These are phyloP conservation scores for Oropetium thomaeum DNA, from an alignment of 176 grass and related monocot genomes.

Conservation along the genomic window DNA sequence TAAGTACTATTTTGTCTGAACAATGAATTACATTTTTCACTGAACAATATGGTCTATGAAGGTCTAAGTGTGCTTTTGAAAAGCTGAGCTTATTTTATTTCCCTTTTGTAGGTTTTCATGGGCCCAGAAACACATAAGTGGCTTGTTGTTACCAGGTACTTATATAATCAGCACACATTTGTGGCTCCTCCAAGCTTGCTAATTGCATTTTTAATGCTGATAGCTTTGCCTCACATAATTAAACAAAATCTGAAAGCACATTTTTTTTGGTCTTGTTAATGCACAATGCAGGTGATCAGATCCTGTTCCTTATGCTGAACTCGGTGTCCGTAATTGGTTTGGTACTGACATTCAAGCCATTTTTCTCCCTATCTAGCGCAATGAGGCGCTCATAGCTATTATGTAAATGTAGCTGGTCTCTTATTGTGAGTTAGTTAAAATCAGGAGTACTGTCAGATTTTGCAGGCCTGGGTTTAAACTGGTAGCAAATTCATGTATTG, in stretches of 20 bases:
- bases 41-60: too few relatives aligned
- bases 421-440: not conserved
- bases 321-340: conserved; percentile 45
- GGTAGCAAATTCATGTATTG: not conserved
- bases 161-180: conserved; percentile 5
- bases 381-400: not conserved
- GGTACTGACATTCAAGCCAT: conserved; percentile 44
- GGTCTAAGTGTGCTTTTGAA: not conserved
- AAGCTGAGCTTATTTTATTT: not conserved
- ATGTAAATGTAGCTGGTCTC: not conserved
- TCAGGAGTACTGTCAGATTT: not conserved
- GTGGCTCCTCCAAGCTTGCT: not conserved
- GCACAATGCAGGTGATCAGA: conserved; percentile 55
- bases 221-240: not conserved
- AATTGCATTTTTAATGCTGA: not conserved
- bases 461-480: conserved; percentile 7
- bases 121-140: conserved; percentile 53
- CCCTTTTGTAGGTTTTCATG: conserved; percentile 57
- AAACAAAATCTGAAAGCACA: not conserved
- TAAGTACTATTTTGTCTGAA: conserved; percentile 24
- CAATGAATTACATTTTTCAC: not conserved
- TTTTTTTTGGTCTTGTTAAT: not conserved
- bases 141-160: conserved; percentile 51
- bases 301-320: conserved; percentile 57
- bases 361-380: conserved; percentile 29